Percentiles rank a stretch among this genome's conserved stretches.
Evolutionary conservation across 225 moss, liverwort and hornwort species (phyloP).

Genomic region (Climacium dendroides): DNA sequence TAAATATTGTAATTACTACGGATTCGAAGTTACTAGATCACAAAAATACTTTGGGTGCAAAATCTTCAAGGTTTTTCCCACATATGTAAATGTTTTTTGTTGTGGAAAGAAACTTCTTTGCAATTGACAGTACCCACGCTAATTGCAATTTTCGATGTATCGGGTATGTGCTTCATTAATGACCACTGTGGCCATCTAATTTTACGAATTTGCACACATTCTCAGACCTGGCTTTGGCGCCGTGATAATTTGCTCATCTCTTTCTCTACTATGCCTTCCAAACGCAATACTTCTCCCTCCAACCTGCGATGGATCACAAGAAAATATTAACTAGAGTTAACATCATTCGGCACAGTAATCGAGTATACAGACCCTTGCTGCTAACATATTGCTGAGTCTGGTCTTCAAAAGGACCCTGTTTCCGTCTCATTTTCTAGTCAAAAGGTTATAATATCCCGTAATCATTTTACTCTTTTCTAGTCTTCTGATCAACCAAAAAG

Average conservation of each 20-base stretch:
- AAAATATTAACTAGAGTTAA: background rate
- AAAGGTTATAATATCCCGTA: background rate
- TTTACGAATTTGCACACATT: background rate
- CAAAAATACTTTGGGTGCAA: background rate
- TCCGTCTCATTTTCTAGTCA: background rate
- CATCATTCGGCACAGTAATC: background rate
- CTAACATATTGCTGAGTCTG: background rate
- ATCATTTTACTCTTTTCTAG: background rate
- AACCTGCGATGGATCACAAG: conserved; percentile 16
- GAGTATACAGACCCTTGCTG: background rate
- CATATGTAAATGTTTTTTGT: background rate
- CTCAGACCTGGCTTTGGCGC: conserved; percentile 60
- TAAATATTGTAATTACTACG: too few relatives aligned
- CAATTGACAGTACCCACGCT: background rate
- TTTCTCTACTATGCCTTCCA: conserved; percentile 43
- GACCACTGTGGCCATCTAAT: background rate
- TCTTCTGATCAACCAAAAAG: background rate
- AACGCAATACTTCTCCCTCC: conserved; percentile 42
- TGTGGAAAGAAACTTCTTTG: background rate
- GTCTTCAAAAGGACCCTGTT: background rate
- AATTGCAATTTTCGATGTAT: background rate
- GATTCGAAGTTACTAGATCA: background rate
- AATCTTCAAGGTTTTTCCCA: background rate
- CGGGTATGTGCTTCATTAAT: background rate
- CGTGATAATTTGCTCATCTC: conserved; percentile 43